These are phyloP conservation scores for Stachybotrys chartarum DNA, from an alignment of 2,329 filamentous ascomycete species.

Conservation along the genomic window DNA sequence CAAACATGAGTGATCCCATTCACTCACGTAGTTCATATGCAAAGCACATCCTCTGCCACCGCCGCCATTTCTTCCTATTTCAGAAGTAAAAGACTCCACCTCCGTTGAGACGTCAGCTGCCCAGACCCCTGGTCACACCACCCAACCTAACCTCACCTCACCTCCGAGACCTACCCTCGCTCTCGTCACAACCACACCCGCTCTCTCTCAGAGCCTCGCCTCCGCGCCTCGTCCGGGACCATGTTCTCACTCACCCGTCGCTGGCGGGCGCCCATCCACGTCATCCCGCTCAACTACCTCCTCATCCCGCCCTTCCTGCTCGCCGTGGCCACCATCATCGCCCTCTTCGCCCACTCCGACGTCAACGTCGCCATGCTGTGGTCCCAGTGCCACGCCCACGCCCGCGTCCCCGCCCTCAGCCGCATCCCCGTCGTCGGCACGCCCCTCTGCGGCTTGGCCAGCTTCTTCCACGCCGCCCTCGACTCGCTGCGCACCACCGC, in stretches of 20 bases:
- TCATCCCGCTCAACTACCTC: slow-evolving; percentile 44
- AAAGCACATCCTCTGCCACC: too few relatives aligned
- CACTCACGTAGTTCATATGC: too few relatives aligned
- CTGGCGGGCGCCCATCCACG: slow-evolving; percentile 39
- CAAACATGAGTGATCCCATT: too few relatives aligned
- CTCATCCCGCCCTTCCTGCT: slow-evolving; percentile 42
- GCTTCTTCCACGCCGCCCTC: slow-evolving; percentile 39
- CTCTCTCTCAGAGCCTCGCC: too few relatives aligned
- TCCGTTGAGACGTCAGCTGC: too few relatives aligned
- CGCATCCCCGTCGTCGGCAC: slow-evolving; percentile 37
- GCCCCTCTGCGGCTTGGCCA: slow-evolving; percentile 41
- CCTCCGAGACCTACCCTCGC: too few relatives aligned
- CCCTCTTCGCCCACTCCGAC: slow-evolving; percentile 39
- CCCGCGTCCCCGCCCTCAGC: slow-evolving; percentile 36
- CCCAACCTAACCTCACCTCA: too few relatives aligned
- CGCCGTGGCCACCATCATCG: slow-evolving; percentile 30
- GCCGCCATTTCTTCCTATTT: too few relatives aligned
- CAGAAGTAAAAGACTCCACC: too few relatives aligned
- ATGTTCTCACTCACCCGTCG: slow-evolving; percentile 4
- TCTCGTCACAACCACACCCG: too few relatives aligned
- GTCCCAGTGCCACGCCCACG: slow-evolving; percentile 44
- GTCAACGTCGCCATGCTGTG: slow-evolving; percentile 45
- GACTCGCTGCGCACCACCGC: slow-evolving; percentile 31
- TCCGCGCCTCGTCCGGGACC: too few relatives aligned
- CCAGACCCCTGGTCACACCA: too few relatives aligned